Conservation (phyloP, 2,329 filamentous ascomycete genomes). For the Trichoderma lentiforme region DNA sequence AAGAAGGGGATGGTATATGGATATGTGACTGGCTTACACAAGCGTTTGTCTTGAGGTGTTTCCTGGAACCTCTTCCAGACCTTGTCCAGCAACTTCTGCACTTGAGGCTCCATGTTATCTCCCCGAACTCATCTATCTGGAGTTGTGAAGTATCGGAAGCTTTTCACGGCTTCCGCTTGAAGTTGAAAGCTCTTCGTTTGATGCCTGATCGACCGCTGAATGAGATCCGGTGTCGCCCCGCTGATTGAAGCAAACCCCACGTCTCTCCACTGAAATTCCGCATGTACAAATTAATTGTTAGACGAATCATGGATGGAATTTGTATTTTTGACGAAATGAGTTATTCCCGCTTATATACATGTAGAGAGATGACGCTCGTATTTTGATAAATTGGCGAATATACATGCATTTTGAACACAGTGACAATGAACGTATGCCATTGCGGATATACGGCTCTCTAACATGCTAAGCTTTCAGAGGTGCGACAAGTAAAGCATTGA, state of each 20-base stretch:
- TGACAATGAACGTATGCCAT: background rate
- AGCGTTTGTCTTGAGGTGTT: constrained; percentile 45
- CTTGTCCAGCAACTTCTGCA: constrained; percentile 67
- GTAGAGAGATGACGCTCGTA: background rate
- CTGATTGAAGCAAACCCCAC: constrained; percentile 1
- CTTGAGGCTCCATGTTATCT: constrained; percentile 69
- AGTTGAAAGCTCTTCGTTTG: background rate
- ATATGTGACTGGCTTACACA: constrained; percentile 42
- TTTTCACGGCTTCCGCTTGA: background rate
- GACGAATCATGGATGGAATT: background rate
- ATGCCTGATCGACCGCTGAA: background rate
- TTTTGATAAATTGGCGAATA: background rate
- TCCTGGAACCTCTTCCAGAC: constrained; percentile 61
- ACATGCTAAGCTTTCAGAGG: background rate
- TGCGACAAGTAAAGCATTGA: background rate
- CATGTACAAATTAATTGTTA: background rate
- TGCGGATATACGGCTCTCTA: background rate
- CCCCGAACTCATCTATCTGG: background rate
- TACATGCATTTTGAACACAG: background rate
- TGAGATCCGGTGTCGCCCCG: constrained; percentile 11
- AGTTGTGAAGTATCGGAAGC: background rate
- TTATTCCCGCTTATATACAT: background rate
- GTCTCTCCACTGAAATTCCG: constrained; percentile 14
- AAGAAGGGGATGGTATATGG: background rate
- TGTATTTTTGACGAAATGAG: background rate